Evolutionary conservation across 1,284 basidiomycete species (phyloP).

Genomic region (Marasmius fiardii): DNA sequence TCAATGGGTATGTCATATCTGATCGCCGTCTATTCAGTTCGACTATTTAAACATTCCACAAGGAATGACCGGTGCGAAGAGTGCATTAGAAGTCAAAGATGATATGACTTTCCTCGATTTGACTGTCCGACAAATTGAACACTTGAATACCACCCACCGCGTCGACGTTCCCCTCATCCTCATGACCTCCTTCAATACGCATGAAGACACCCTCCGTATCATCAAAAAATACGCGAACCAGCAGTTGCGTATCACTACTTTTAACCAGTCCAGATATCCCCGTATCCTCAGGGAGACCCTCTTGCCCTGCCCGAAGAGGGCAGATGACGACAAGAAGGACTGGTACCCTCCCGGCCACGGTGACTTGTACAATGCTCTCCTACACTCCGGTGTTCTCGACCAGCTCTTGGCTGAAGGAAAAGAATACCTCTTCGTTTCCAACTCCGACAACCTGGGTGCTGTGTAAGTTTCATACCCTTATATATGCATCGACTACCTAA

Average conservation of each 20-base stretch:
- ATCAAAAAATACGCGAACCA: conserved; percentile 99
- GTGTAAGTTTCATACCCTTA: conserved; percentile 62
- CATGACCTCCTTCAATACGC: conserved; percentile 99
- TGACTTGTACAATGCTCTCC: conserved; percentile 91
- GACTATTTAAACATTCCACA: neutral
- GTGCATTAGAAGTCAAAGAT: conserved; percentile 89
- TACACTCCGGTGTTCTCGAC: conserved; percentile 95
- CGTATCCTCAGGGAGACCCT: conserved; percentile 96
- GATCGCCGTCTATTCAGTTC: conserved; percentile 1
- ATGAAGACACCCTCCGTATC: conserved; percentile 94
- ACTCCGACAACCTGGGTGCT: conserved; percentile 98
- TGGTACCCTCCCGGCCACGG: conserved; percentile 99
- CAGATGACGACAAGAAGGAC: conserved; percentile 89
- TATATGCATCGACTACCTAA: conserved; percentile 9
- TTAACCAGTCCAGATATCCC: conserved; percentile 99
- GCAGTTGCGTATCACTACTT: conserved; percentile 92
- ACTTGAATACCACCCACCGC: conserved; percentile 68
- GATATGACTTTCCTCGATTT: conserved; percentile 99
- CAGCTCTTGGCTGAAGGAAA: conserved; percentile 94
- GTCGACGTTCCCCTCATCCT: conserved; percentile 96
- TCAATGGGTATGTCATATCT: conserved; percentile 72
- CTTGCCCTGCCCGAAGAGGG: conserved; percentile 84
- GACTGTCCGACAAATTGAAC: conserved; percentile 95
- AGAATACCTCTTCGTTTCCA: conserved; percentile 99
- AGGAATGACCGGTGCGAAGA: conserved; percentile 94